Conservation (phyloP, 2,329 filamentous ascomycete species). For the Fusarium pseudoanthophilum region DNA sequence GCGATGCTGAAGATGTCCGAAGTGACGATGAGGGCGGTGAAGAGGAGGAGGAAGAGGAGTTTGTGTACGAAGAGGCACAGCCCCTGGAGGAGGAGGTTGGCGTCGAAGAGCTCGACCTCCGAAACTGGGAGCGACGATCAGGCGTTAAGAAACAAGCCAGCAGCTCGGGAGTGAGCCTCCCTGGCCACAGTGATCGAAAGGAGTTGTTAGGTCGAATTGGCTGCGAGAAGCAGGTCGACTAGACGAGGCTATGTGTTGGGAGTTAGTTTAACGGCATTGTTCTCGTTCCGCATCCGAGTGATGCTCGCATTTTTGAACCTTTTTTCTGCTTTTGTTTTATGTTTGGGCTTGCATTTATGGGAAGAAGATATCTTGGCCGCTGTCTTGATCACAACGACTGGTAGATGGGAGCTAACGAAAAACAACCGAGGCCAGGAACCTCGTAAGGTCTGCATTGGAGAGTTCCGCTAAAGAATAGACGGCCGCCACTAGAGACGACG, state of each 20-base stretch:
- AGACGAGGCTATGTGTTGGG: slow-evolving; percentile 30
- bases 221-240: slow-evolving; percentile 78
- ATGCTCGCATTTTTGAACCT: slow-evolving; percentile 21
- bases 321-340: slow-evolving; percentile 19
- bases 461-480: slow-evolving; percentile 27
- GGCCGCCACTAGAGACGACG: slow-evolving; percentile 40
- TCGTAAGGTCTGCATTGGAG: slow-evolving; percentile 26
- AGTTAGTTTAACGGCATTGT: slow-evolving; percentile 40
- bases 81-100: slow-evolving; percentile 80
- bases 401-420: slow-evolving; percentile 19
- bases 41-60: slow-evolving; percentile 66
- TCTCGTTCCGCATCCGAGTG: slow-evolving; percentile 21
- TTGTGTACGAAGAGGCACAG: slow-evolving; percentile 63
- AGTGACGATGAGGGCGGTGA: slow-evolving; percentile 81
- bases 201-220: slow-evolving; percentile 84
- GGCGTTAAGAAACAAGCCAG: slow-evolving; percentile 65
- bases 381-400: slow-evolving; percentile 11
- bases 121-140: slow-evolving; percentile 68
- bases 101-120: slow-evolving; percentile 75
- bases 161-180: slow-evolving; percentile 71
- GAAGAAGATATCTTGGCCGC: background rate
- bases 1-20: slow-evolving; percentile 82
- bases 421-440: slow-evolving; percentile 26
- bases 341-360: slow-evolving; percentile 27
- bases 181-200: slow-evolving; percentile 79